Conservation (phyloP, 1,284 basidiomycete genomes). For the Ganoderma lucidum region DNA sequence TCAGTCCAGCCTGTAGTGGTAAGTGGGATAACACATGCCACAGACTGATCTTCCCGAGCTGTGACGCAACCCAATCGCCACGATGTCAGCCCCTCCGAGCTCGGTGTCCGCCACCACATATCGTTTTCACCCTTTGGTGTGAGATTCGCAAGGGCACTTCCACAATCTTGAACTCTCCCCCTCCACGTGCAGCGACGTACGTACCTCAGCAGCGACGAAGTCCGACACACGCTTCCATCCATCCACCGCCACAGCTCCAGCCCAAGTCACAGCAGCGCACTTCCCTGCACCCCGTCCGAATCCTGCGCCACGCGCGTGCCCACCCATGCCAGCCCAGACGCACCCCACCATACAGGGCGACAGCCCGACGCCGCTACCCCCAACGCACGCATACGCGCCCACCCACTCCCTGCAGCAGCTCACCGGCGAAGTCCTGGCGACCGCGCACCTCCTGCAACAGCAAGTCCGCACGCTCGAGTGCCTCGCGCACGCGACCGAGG, state of each 20-base stretch:
- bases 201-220: neutral
- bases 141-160: neutral
- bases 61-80: constrained; percentile 6
- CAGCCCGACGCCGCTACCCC: constrained; percentile 1
- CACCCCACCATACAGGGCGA: neutral
- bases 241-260: neutral
- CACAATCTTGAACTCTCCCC: neutral
- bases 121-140: neutral
- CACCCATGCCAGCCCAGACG: neutral
- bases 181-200: neutral
- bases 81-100: constrained; percentile 15
- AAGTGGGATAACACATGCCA: neutral
- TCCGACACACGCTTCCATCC: neutral
- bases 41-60: neutral
- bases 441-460: constrained; percentile 4
- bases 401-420: neutral
- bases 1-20: neutral
- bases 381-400: neutral
- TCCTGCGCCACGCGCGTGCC: neutral
- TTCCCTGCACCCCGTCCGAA: neutral
- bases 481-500: constrained; percentile 15
- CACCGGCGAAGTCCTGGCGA: constrained; percentile 1
- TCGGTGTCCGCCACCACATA: constrained; percentile 7
- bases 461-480: constrained; percentile 27
- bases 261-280: neutral